phyloP scores from a whole-genome alignment of 2,329 filamentous ascomycete genomes.

The Madurella fahalii region DNA sequence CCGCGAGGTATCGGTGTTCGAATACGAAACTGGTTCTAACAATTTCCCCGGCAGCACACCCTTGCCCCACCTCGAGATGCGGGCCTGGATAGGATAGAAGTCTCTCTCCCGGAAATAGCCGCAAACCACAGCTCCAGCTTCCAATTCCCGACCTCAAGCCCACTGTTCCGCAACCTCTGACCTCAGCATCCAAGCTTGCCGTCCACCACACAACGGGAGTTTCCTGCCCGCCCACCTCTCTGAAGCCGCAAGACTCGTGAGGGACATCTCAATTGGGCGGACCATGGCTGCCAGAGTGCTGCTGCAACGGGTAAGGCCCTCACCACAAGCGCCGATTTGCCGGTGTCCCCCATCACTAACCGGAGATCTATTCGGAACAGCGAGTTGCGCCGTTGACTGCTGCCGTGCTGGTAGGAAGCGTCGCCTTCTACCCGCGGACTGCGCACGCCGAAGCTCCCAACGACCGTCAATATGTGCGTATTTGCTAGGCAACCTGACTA shows the following conservation, averaged over 20 bases:
- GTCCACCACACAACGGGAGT: slow-evolving; percentile 11
- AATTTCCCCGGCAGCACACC: too few species aligned
- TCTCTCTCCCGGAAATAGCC: slow-evolving; percentile 24
- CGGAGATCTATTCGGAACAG: slow-evolving; percentile 31
- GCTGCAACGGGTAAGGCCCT: slow-evolving; percentile 48
- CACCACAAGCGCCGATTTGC: not conserved
- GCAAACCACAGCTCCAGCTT: slow-evolving; percentile 13
- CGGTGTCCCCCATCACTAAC: slow-evolving; percentile 3
- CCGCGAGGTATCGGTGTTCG: too few species aligned
- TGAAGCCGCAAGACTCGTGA: slow-evolving; percentile 13
- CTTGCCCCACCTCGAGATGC: too few species aligned
- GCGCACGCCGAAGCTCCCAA: slow-evolving; percentile 50
- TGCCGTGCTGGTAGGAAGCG: slow-evolving; percentile 45
- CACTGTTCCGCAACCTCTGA: slow-evolving; percentile 13
- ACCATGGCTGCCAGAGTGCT: slow-evolving; percentile 59
- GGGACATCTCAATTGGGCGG: slow-evolving; percentile 43
- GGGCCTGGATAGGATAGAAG: not conserved
- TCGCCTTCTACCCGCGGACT: slow-evolving; percentile 45
- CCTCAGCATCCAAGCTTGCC: slow-evolving; percentile 14
- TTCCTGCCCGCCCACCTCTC: slow-evolving; percentile 9
- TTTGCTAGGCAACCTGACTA: not conserved
- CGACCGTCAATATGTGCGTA: slow-evolving; percentile 25
- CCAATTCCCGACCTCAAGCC: slow-evolving; percentile 11
- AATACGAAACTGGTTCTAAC: too few species aligned
- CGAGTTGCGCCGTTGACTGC: slow-evolving; percentile 53